Evolutionary conservation across 2,329 filamentous ascomycete genomes (phyloP).

Genomic region (Huntiella abstrusa): DNA sequence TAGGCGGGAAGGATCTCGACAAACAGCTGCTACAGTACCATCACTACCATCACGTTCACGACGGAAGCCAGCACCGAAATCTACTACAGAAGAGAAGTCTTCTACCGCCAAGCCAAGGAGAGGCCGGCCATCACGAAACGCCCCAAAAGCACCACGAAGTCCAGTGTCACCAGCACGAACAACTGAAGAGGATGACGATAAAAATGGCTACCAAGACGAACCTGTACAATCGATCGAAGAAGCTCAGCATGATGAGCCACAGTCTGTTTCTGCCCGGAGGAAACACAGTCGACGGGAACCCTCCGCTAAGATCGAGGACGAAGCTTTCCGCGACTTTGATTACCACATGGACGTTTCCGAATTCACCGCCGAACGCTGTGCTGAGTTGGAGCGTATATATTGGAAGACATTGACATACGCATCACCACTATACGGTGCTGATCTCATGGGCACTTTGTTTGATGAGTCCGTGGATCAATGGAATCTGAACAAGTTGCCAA

Average conservation of each 20-base stretch:
- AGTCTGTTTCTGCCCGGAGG: constrained; percentile 69
- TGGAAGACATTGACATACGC: constrained; percentile 97
- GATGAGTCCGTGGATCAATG: constrained; percentile 66
- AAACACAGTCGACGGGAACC: constrained; percentile 70
- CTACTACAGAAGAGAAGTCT: neutral
- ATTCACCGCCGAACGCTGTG: constrained; percentile 77
- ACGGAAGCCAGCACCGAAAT: neutral
- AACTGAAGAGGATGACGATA: constrained; percentile 16
- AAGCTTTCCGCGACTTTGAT: constrained; percentile 76
- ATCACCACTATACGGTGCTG: constrained; percentile 83
- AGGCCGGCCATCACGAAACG: constrained; percentile 20
- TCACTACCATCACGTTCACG: neutral
- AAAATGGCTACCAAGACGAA: constrained; percentile 24
- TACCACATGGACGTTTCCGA: constrained; percentile 78
- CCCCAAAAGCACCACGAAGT: constrained; percentile 11
- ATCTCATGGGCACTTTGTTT: constrained; percentile 90
- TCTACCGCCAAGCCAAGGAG: constrained; percentile 20
- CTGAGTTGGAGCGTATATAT: constrained; percentile 84
- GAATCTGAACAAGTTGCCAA: constrained; percentile 91
- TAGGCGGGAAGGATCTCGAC: constrained; percentile 36
- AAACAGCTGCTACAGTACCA: constrained; percentile 16
- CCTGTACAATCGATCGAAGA: constrained; percentile 16
- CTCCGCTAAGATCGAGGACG: constrained; percentile 68
- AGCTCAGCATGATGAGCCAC: constrained; percentile 29
- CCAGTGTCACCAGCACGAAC: neutral